phyloP scores from a whole-genome alignment of 129 eudicot genomes.

The Lactuca sativa region DNA sequence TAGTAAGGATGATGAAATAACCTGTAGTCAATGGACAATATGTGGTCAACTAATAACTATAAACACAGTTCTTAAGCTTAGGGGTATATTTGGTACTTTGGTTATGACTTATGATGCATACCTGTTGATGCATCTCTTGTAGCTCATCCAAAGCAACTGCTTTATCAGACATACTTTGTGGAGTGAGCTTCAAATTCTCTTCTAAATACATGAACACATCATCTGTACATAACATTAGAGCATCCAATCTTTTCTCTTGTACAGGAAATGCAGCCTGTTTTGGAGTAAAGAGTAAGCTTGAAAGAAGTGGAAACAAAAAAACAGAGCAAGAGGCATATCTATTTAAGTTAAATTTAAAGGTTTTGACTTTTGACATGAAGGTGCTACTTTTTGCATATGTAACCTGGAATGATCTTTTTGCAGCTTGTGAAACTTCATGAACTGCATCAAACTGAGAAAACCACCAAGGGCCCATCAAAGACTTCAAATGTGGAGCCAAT shows the following conservation, averaged over 20 bases:
- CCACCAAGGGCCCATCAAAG: constrained; percentile 99
- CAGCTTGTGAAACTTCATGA: constrained; percentile 95
- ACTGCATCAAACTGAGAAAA: constrained; percentile 85
- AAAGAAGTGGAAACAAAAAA: neutral
- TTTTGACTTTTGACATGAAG: neutral
- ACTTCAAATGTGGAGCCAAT: constrained; percentile 88
- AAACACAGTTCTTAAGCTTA: neutral
- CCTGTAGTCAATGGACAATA: constrained; percentile 42
- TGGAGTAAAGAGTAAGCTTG: constrained; percentile 16
- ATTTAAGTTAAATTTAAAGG: constrained; percentile 2
- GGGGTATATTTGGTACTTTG: neutral
- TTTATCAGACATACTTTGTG: constrained; percentile 80
- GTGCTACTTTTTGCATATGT: neutral
- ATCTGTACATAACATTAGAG: constrained; percentile 66
- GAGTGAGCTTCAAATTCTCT: constrained; percentile 80
- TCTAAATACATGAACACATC: constrained; percentile 75
- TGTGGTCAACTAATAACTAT: neutral
- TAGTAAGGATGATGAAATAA: constrained; percentile 77
- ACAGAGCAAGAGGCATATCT: neutral
- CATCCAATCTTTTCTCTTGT: constrained; percentile 85
- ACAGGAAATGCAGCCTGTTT: constrained; percentile 83
- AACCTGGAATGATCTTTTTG: constrained; percentile 93
- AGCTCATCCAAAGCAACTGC: constrained; percentile 85
- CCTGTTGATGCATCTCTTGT: constrained; percentile 95
- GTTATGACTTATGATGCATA: constrained; percentile 17